These are phyloP conservation scores for Euphorbia pulcherrima DNA, from an alignment of 345 rosid genomes.

Conservation along the genomic window DNA sequence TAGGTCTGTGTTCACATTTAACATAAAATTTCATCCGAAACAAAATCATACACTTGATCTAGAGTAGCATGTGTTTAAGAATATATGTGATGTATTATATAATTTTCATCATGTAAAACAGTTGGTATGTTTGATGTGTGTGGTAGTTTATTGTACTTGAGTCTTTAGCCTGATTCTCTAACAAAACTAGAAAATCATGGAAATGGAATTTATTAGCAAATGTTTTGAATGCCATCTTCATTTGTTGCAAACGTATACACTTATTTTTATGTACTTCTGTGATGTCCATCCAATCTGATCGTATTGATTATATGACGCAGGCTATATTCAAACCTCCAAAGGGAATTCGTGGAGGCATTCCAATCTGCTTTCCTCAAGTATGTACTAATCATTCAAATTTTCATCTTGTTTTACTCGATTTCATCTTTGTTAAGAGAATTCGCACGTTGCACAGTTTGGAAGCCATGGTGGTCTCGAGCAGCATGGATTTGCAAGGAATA, in stretches of 20 bases:
- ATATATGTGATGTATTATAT: too few species aligned
- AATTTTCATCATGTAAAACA: not conserved
- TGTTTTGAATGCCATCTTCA: not conserved
- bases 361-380: conserved; percentile 93
- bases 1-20: too few species aligned
- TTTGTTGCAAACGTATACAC: not conserved
- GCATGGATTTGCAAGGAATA: conserved; percentile 95
- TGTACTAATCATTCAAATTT: conserved; percentile 22
- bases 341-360: conserved; percentile 95
- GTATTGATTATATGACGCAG: conserved; percentile 38
- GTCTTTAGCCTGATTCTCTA: too few species aligned
- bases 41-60: too few species aligned
- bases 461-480: conserved; percentile 60
- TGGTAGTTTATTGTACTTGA: too few species aligned
- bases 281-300: conserved; percentile 1
- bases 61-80: too few species aligned
- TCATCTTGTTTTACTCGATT: conserved; percentile 16
- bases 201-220: not conserved
- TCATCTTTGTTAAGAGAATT: conserved; percentile 12
- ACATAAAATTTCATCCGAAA: too few species aligned
- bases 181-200: not conserved
- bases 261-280: not conserved
- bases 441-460: conserved; percentile 51
- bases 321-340: conserved; percentile 75
- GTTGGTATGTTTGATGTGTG: not conserved